Base-by-base conservation (phyloP, 2,329 filamentous ascomycete species). In the Colletotrichum viniferum region DNA sequence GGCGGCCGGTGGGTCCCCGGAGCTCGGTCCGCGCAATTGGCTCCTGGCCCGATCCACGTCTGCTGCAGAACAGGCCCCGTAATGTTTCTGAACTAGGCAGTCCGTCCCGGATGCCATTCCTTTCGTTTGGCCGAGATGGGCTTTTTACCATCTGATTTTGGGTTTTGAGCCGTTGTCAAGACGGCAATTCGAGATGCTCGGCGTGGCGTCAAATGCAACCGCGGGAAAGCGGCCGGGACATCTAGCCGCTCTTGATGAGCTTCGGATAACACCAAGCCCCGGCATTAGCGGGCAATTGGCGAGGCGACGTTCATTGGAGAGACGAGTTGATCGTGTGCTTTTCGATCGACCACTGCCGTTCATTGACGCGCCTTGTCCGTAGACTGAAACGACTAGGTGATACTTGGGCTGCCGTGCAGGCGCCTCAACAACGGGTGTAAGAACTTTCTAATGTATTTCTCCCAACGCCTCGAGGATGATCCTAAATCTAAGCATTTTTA, bases 401-500 rank as follows among this genome's bases (percentile, higher is more conserved):
- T 48, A 48, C 43, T 48, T 21, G n/a, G 43, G 43, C 43, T 48
- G 43, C 43, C 43, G 43, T 48, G 43, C 43, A 48, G 43, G 43
- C 43, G 43, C 43, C 43, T 48, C n/a, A 21, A 30, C 16, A 16
- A 13, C 18, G 8, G 64, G 18, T 56, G 48, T 16, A 24, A n/a
- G 24, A 38, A 10, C 34, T 16, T 32, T 56, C 4, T 28, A 0
- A 28, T 18, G 34, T 24, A 38, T 36, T n/a, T 55, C 18, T 61
- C 43, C 43, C 43, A 16, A 30, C 34, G 26, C 16, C 12, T 30
- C 52, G 7, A 60, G 16, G 36, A 58, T 52, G 16, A 38, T 8
- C 32, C 4, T 28, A 34, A 16, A 43, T 73, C 56, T 62, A 38
- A 58, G 4, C 24, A 69, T 9, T 76, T 48, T 79, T 90, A 96